Base-by-base conservation (phyloP, 2,329 filamentous ascomycete genomes). In the Akanthomyces lecanii region DNA sequence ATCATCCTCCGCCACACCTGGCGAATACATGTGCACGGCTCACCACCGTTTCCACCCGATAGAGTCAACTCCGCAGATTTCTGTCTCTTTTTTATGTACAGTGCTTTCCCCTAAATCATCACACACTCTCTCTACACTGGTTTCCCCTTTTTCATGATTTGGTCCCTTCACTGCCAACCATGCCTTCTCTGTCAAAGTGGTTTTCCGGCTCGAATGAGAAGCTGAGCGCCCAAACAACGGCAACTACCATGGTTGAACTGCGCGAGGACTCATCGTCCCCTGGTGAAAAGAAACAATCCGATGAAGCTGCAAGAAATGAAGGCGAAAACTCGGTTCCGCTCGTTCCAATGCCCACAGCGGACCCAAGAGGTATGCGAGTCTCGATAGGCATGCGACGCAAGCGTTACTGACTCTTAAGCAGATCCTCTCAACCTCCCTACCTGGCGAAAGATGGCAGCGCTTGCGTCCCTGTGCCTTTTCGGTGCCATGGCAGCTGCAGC, bases 401-500 rank as follows among this genome's bases (percentile, higher is more conserved):
- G n/a, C 56, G 23, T 8, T 10, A 42, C 47, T 61, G 21, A 52
- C 23, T 42, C 5, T 44, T 36, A 16, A n/a, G 3, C 8, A 62
- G 61, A 62, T 33, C 61, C 61, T 42, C 52, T 62, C 7, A 62
- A 62, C 33, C 25, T 62, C 2, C 44, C 61, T 5, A 44, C 30
- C 6, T 57, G 61, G 61, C 52, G 52, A 30, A 62, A 62, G 18
- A 25, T 62, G 21, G 53, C 52, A 0, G 61, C 61, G 4, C 30
- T 62, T 7, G 38, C 11, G 0, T 57, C 61, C 10, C 44, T 62
- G 8, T 62, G 71, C 67, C 74, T 76, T 56, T 70, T 70, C 47
- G 75, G 75, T 30, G 75, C 75, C 63, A 68, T 47, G 28, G 65
- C 59, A 33, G 56, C 58, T 12, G 55, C 40, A 0, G 61, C 50